phyloP scores from a whole-genome alignment of 768 basidiomycete genomes.

The Baorangia bicolor region DNA sequence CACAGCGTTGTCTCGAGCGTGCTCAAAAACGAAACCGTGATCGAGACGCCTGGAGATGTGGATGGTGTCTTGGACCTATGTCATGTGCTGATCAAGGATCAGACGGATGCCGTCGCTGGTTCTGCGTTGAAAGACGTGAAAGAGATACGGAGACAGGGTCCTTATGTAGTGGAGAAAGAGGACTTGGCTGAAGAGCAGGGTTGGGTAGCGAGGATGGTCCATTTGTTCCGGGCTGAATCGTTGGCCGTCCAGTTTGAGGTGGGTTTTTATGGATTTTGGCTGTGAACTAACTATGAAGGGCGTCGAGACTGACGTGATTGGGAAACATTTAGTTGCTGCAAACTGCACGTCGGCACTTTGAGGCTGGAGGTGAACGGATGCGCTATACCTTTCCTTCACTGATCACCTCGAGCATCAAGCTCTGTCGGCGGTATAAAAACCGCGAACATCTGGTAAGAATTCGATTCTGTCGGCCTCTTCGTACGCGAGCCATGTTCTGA shows the following conservation, averaged over 20 bases:
- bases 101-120: constrained; percentile 52
- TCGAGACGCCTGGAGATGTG: constrained; percentile 93
- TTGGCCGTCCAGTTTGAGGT: constrained; percentile 90
- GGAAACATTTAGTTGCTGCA: constrained; percentile 68
- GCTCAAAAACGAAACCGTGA: constrained; percentile 93
- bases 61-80: constrained; percentile 91
- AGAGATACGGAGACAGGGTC: constrained; percentile 55
- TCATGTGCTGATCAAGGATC: constrained; percentile 88
- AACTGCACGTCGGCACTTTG: constrained; percentile 87
- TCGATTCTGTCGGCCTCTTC: background rate
- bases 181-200: constrained; percentile 98
- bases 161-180: constrained; percentile 69
- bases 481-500: background rate
- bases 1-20: constrained; percentile 94
- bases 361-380: constrained; percentile 91
- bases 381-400: constrained; percentile 96
- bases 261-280: constrained; percentile 12
- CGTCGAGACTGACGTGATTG: background rate
- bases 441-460: constrained; percentile 63
- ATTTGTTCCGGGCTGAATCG: constrained; percentile 87
- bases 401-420: constrained; percentile 89
- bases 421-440: constrained; percentile 89
- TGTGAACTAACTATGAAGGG: background rate
- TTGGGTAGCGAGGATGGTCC: constrained; percentile 98
- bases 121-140: constrained; percentile 32